phyloP scores from a whole-genome alignment of 495 filamentous ascomycete species.

The Xylaria flabelliformis region DNA sequence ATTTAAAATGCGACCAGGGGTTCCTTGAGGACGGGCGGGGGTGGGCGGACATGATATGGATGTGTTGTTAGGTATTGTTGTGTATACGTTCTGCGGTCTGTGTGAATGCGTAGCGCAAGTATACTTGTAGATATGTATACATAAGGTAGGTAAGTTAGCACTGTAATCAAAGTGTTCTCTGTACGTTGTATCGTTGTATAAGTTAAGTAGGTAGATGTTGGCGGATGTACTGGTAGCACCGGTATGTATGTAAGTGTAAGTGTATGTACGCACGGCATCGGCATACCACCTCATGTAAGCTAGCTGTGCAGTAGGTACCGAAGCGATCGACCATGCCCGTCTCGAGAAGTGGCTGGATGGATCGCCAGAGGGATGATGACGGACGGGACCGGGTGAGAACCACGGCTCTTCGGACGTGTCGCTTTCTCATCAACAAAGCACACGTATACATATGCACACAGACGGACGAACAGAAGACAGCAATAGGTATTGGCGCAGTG shows the following conservation, averaged over 20 bases:
- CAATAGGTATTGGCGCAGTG: not conserved
- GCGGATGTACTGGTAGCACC: not conserved
- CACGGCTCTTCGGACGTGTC: constrained; percentile 4
- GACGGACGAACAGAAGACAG: not conserved
- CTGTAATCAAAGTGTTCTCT: not conserved
- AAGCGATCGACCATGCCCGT: not conserved
- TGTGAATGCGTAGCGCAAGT: constrained; percentile 1
- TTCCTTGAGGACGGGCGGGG: constrained; percentile 6
- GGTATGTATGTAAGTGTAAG: constrained; percentile 1
- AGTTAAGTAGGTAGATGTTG: not conserved
- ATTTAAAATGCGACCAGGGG: constrained; percentile 12
- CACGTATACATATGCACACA: constrained; percentile 4
- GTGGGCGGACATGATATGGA: constrained; percentile 12
- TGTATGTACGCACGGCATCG: constrained; percentile 27
- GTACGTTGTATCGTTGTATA: constrained; percentile 4
- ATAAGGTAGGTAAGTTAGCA: not conserved
- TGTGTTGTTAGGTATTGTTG: constrained; percentile 5
- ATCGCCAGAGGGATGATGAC: constrained; percentile 10
- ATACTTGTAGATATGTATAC: not conserved
- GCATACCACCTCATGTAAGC: constrained; percentile 23
- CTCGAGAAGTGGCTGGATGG: not conserved
- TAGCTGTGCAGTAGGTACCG: constrained; percentile 9
- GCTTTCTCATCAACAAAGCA: constrained; percentile 2
- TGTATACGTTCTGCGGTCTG: not conserved
- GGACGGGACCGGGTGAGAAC: constrained; percentile 1